These are phyloP conservation scores for Malus hybrid DNA, from an alignment of 331 rosid species.

Conservation along the genomic window DNA sequence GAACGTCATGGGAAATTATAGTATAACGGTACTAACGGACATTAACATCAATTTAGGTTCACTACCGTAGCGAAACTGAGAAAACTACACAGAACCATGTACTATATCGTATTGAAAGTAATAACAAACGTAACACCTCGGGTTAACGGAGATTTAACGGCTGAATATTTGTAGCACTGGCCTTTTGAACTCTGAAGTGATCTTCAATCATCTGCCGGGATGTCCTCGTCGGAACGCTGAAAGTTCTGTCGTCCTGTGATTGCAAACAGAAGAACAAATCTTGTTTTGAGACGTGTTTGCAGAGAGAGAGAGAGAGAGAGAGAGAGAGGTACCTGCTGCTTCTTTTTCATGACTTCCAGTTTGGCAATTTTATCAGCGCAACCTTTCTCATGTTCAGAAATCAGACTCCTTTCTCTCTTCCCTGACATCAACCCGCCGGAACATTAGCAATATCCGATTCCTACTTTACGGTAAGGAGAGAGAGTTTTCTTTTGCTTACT, in stretches of 20 bases:
- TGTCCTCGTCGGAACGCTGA: conserved; percentile 86
- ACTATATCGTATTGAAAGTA: not conserved
- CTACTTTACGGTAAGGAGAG: not conserved
- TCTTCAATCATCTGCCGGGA: conserved; percentile 72
- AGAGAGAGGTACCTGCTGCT: conserved; percentile 51
- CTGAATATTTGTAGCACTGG: not conserved
- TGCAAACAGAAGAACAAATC: not conserved
- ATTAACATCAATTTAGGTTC: not conserved
- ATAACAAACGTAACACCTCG: not conserved
- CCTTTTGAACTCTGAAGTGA: not conserved
- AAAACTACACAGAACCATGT: not conserved
- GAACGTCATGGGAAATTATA: not conserved
- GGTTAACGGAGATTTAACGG: not conserved
- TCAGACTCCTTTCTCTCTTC: conserved; percentile 67
- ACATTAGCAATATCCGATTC: not conserved
- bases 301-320: too few species aligned
- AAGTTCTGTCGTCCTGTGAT: conserved; percentile 75
- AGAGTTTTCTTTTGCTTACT: conserved; percentile 40
- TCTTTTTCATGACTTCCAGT: conserved; percentile 76
- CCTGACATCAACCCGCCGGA: conserved; percentile 43
- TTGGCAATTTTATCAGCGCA: conserved; percentile 62
- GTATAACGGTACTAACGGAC: not conserved
- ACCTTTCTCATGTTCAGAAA: conserved; percentile 69
- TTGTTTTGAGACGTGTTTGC: not conserved
- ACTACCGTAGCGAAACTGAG: not conserved